Percentiles rank a stretch among this genome's conserved stretches.
These are phyloP conservation scores for Nakaseomyces nivariensis DNA, from an alignment of 1,139 yeast genomes.

Conservation along the genomic window DNA sequence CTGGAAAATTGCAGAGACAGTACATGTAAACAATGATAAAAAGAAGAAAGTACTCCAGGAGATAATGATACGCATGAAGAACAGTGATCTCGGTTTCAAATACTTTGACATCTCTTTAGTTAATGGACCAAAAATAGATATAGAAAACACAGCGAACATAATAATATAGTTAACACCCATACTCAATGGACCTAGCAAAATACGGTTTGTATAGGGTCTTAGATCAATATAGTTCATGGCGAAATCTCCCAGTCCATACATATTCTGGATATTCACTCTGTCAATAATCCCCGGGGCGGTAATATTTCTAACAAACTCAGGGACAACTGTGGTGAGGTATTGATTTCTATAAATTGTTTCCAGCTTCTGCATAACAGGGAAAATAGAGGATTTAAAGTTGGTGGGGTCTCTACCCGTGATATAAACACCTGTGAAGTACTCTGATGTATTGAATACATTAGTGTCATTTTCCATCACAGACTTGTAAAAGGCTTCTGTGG, in stretches of 20 bases:
- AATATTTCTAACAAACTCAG: slow-evolving; percentile 16
- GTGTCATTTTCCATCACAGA: slow-evolving; percentile 29
- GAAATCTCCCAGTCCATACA: slow-evolving; percentile 5
- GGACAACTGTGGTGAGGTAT: slow-evolving; percentile 21
- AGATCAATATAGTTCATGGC: slow-evolving; percentile 36
- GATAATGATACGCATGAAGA: slow-evolving; percentile 41
- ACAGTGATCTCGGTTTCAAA: slow-evolving; percentile 37
- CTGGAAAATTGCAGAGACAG: slow-evolving; percentile 53
- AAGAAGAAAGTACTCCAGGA: slow-evolving; percentile 42
- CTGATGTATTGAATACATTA: slow-evolving; percentile 13
- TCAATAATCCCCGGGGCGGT: slow-evolving; percentile 2
- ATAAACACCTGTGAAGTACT: slow-evolving; percentile 32
- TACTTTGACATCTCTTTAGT: slow-evolving; percentile 41
- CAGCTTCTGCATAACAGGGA: slow-evolving; percentile 31
- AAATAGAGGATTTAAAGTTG: slow-evolving; percentile 34
- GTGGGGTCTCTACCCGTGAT: slow-evolving; percentile 46
- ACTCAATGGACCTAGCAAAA: slow-evolving; percentile 53
- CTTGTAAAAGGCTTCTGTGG: slow-evolving; percentile 34
- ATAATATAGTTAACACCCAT: slow-evolving; percentile 70
- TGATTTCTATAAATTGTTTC: slow-evolving; percentile 26
- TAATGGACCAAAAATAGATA: slow-evolving; percentile 46
- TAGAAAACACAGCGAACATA: slow-evolving; percentile 54
- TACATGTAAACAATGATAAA: slow-evolving; percentile 44
- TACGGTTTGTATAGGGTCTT: slow-evolving; percentile 42
- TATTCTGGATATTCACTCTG: slow-evolving; percentile 7